Conservation (phyloP, 2,329 filamentous ascomycete species). For the Penicillium griseofulvum region DNA sequence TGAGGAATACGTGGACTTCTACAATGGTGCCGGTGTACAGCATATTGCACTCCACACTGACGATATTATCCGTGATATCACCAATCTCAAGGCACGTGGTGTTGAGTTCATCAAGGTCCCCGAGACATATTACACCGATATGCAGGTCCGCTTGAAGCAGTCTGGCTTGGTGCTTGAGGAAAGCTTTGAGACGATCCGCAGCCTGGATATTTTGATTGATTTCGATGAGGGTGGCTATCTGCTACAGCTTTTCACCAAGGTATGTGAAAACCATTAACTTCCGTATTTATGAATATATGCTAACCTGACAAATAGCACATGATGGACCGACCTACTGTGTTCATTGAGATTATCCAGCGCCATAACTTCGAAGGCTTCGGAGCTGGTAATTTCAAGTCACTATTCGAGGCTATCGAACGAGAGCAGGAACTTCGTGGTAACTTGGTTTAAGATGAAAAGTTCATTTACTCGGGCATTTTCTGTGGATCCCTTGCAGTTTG, state of each 20-base stretch:
- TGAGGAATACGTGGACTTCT: conserved; percentile 89
- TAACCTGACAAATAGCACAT: conserved; percentile 56
- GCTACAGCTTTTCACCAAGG: conserved; percentile 70
- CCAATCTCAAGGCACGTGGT: conserved; percentile 76
- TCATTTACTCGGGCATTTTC: background rate
- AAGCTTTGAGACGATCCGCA: conserved; percentile 73
- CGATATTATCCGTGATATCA: conserved; percentile 75
- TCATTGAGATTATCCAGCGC: conserved; percentile 93
- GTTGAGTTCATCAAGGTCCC: conserved; percentile 93
- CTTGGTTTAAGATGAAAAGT: conserved; percentile 44
- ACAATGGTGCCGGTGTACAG: conserved; percentile 84
- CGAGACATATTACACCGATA: conserved; percentile 76
- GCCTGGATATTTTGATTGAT: conserved; percentile 85
- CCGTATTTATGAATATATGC: background rate
- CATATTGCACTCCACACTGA: conserved; percentile 84
- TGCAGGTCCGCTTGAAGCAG: conserved; percentile 69
- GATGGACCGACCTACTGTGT: conserved; percentile 92
- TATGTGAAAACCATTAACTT: conserved; percentile 18
- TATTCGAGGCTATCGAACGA: conserved; percentile 93
- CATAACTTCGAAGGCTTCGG: conserved; percentile 90
- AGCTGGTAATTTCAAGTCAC: conserved; percentile 89
- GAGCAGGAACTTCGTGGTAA: conserved; percentile 88
- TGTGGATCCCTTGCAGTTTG: background rate
- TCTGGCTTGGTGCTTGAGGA: conserved; percentile 64
- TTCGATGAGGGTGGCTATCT: conserved; percentile 92